Evolutionary conservation across 495 filamentous ascomycete genomes (phyloP).

Genomic region (Trypethelium eluteriae): DNA sequence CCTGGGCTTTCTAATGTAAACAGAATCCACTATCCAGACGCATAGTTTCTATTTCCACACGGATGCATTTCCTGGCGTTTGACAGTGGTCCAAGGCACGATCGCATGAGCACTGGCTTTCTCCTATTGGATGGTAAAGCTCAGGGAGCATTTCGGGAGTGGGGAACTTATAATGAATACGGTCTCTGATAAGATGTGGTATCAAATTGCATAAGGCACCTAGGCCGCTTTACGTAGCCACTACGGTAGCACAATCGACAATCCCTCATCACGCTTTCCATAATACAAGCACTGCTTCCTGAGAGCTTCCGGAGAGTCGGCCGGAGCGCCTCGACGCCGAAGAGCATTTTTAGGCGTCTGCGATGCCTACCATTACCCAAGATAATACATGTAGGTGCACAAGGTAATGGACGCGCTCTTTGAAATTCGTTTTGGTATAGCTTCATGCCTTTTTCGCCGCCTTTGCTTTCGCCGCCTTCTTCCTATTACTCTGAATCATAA

Average conservation of each 20-base stretch:
- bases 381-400: neutral
- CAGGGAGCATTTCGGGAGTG: too few relatives aligned
- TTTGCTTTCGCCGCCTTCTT: conserved; percentile 93
- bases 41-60: neutral
- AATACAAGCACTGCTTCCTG: neutral
- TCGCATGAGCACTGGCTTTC: neutral
- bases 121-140: too few relatives aligned
- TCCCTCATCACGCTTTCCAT: neutral
- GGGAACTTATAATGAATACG: neutral
- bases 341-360: neutral
- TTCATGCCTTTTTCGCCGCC: conserved; percentile 50
- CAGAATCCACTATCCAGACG: neutral
- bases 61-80: neutral
- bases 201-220: neutral
- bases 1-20: neutral
- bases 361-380: neutral
- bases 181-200: neutral
- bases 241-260: neutral
- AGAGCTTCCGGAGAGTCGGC: neutral
- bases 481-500: conserved; percentile 97
- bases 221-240: neutral
- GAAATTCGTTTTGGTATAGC: too few relatives aligned
- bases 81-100: neutral
- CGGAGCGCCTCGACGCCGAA: neutral
- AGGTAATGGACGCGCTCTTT: too few relatives aligned